phyloP scores from a whole-genome alignment of 768 basidiomycete species.

The Russula dissimulans region DNA sequence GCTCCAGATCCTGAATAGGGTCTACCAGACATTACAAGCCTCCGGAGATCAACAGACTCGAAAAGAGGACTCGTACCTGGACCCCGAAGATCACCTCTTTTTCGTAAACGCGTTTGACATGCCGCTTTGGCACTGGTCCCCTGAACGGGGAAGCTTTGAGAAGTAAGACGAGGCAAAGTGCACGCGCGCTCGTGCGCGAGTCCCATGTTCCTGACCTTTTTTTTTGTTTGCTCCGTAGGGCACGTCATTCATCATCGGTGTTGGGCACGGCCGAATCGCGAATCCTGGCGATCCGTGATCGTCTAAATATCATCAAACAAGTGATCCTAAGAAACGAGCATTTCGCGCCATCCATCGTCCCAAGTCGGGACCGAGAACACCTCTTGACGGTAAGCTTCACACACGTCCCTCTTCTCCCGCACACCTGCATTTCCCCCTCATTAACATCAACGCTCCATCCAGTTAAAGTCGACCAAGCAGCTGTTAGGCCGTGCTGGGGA shows the following conservation, averaged over 20 bases:
- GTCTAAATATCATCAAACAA: slow-evolving; percentile 87
- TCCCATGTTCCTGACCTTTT: not conserved
- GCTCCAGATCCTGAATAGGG: slow-evolving; percentile 52
- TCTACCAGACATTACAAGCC: slow-evolving; percentile 67
- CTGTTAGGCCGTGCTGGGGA: slow-evolving; percentile 83
- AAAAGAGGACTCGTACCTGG: slow-evolving; percentile 54
- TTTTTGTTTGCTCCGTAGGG: slow-evolving; percentile 31
- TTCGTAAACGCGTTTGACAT: slow-evolving; percentile 91
- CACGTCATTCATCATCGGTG: slow-evolving; percentile 48
- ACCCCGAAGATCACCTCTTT: slow-evolving; percentile 73
- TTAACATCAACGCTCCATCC: slow-evolving; percentile 25
- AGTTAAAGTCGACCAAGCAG: slow-evolving; percentile 96
- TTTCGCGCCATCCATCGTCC: slow-evolving; percentile 91
- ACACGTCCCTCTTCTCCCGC: not conserved
- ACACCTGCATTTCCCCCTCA: not conserved
- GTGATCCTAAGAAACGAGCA: slow-evolving; percentile 92
- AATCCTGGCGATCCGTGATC: slow-evolving; percentile 69
- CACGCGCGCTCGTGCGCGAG: not conserved
- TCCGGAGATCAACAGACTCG: slow-evolving; percentile 41
- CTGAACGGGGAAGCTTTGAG: slow-evolving; percentile 79
- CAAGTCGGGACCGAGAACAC: slow-evolving; percentile 77
- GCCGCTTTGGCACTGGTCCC: slow-evolving; percentile 90
- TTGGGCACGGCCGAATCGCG: slow-evolving; percentile 80
- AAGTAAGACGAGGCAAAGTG: slow-evolving; percentile 42
- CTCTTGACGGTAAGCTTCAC: slow-evolving; percentile 66